Base-by-base conservation (phyloP, 1,284 basidiomycete species). In the Vanrija pseudolonga region DNA sequence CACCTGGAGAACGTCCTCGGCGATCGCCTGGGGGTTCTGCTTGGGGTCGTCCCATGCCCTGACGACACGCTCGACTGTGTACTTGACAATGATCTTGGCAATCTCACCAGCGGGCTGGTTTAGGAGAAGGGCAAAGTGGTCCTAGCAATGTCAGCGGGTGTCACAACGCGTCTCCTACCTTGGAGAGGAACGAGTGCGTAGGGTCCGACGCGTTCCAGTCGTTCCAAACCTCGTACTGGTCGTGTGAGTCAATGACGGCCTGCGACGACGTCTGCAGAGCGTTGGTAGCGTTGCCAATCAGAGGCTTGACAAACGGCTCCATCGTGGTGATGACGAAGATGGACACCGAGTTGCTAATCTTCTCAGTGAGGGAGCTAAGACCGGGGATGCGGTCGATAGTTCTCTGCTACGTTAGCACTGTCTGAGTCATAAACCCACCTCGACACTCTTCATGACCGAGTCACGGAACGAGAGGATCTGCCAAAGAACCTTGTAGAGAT, bases 391-490 rank as follows among this genome's bases (percentile, higher is more conserved):
- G 68, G 81, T 87, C 88, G 58, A 96, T 92, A 0, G 87, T 93
- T 63, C 65, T 51, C 53, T 8, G 6, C 26, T 18, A 47, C 28
- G 14, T 36, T n/a, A 19, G 14, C 3, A 22, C 2, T 18, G 15
- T 17, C 6, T 1, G 3, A 45, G 17, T 4, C 9, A 57, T 65
- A 59, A 50, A 32, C 32, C 14, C 32, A 82, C 84, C 68, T 87
- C 85, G 53, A 97, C 90, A 71, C 85, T 86, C 82, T 94, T 95
- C 71, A 85, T 84, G 79, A 86, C 81, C 19, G 82, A 83, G 76
- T 97, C 93, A 48, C 91, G 82, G 76, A 94, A 93, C 44, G 81
- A 85, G 66, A 96, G 76, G 12, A 96, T 85, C 75, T 89, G 84
- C 91, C 91, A 95, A 15, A 95, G 76, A 3, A 85, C 84, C 3